A percentile compares a stretch with the other conserved stretches of the same genome.
These are phyloP conservation scores for Termitomyces sp. DNA, from an alignment of 768 basidiomycete genomes.

Conservation along the genomic window DNA sequence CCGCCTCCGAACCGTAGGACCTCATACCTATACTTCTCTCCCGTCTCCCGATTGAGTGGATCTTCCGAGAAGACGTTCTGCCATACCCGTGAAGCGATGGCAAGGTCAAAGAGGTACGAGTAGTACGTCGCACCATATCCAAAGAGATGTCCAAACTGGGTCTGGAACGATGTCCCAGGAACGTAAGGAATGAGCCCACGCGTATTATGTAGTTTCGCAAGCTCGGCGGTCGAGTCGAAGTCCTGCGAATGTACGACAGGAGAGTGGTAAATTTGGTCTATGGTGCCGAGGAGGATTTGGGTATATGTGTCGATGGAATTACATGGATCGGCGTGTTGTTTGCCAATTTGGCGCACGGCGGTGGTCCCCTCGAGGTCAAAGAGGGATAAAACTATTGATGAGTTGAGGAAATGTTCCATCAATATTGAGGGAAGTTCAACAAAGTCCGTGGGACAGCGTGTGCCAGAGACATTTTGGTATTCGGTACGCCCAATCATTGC, in stretches of 20 bases:
- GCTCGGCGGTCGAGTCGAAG: conserved; percentile 71
- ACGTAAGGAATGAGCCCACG: conserved; percentile 83
- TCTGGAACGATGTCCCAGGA: conserved; percentile 85
- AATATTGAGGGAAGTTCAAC: conserved; percentile 97
- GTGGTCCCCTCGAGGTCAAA: conserved; percentile 54
- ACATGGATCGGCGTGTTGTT: conserved; percentile 72
- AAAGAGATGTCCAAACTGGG: conserved; percentile 92
- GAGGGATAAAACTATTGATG: conserved; percentile 75
- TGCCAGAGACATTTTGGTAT: conserved; percentile 96
- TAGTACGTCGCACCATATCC: conserved; percentile 99
- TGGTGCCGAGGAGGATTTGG: conserved; percentile 81
- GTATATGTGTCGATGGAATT: conserved; percentile 83
- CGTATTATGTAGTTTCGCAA: conserved; percentile 55
- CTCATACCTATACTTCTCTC: conserved; percentile 76
- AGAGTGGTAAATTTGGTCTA: conserved; percentile 92
- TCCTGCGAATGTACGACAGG: conserved; percentile 40
- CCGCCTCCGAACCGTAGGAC: conserved; percentile 83
- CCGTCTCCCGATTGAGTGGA: conserved; percentile 65
- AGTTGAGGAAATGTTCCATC: conserved; percentile 96
- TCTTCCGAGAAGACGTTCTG: conserved; percentile 59
- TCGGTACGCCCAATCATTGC: conserved; percentile 98
- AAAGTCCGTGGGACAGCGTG: conserved; percentile 96
- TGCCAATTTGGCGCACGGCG: conserved; percentile 41
- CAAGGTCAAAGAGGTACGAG: conserved; percentile 93
- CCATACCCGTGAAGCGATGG: conserved; percentile 94